Conservation (phyloP, 2,329 filamentous ascomycete species). For the Colletotrichum sp. region DNA sequence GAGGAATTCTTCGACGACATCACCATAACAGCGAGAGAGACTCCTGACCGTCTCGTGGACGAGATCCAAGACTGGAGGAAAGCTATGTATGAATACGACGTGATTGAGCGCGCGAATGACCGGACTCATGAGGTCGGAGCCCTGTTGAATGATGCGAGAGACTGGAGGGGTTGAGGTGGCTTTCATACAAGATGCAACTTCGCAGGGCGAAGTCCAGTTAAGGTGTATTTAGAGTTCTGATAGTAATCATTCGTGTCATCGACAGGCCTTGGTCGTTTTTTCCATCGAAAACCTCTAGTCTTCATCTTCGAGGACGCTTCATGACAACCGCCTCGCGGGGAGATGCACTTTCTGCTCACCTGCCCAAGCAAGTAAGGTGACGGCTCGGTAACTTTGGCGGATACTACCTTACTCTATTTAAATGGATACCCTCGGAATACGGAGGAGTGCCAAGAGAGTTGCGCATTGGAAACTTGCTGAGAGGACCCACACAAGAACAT, state of each 20-base stretch:
- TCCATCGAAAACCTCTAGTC: too few relatives aligned
- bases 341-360: not conserved
- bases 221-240: too few relatives aligned
- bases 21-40: not conserved
- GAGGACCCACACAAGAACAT: not conserved
- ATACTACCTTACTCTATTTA: not conserved
- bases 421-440: not conserved
- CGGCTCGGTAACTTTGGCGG: not conserved
- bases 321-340: not conserved
- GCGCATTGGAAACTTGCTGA: not conserved
- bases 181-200: not conserved
- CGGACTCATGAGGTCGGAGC: not conserved
- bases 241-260: too few relatives aligned
- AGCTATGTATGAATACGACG: accelerated
- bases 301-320: not conserved
- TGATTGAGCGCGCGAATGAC: not conserved
- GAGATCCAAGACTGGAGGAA: not conserved
- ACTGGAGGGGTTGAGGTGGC: not conserved
- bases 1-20: not conserved
- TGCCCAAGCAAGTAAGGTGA: not conserved
- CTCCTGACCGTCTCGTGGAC: not conserved
- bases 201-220: too few relatives aligned
- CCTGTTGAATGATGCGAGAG: not conserved
- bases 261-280: too few relatives aligned
- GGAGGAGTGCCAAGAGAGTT: not conserved